Evolutionary conservation across 2,329 filamentous ascomycete species (phyloP).

Genomic region (Ceratocystis papillata): DNA sequence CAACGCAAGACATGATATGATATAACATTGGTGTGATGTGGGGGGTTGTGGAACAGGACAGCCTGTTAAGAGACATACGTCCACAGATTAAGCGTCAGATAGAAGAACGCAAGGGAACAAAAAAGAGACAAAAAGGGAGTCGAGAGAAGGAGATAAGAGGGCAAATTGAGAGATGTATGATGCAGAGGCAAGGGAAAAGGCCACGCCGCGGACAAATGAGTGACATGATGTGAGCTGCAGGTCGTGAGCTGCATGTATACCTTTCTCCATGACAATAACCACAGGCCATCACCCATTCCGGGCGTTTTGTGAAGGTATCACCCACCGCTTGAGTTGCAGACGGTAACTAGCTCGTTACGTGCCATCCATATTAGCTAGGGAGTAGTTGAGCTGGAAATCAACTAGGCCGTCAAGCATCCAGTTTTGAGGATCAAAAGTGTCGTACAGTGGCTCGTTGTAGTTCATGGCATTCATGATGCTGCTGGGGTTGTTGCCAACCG

Average conservation of each 20-base stretch:
- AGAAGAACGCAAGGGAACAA: neutral
- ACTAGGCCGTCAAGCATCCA: slow-evolving; percentile 86
- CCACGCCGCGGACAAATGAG: neutral
- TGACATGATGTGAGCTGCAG: neutral
- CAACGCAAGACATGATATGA: neutral
- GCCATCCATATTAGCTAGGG: slow-evolving; percentile 33
- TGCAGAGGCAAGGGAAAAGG: neutral
- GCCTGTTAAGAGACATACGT: slow-evolving; percentile 6
- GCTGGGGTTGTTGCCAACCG: slow-evolving; percentile 31
- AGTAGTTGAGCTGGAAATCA: slow-evolving; percentile 62
- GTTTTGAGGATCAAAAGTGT: slow-evolving; percentile 84
- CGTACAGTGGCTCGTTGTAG: slow-evolving; percentile 61
- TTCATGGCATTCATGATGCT: slow-evolving; percentile 41
- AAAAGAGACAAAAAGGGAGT: neutral
- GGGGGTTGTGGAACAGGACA: neutral
- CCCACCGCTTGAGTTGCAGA: neutral
- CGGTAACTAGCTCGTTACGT: neutral
- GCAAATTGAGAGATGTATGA: too few relatives aligned
- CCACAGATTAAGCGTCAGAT: neutral
- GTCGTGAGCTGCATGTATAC: neutral
- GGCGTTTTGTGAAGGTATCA: neutral
- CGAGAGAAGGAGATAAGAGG: neutral
- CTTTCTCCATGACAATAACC: neutral
- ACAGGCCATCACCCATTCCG: neutral
- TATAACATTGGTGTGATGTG: neutral